These are phyloP conservation scores for Coemansia sp. DNA, from an alignment of 192 early-diverging fungal species.

Conservation along the genomic window DNA sequence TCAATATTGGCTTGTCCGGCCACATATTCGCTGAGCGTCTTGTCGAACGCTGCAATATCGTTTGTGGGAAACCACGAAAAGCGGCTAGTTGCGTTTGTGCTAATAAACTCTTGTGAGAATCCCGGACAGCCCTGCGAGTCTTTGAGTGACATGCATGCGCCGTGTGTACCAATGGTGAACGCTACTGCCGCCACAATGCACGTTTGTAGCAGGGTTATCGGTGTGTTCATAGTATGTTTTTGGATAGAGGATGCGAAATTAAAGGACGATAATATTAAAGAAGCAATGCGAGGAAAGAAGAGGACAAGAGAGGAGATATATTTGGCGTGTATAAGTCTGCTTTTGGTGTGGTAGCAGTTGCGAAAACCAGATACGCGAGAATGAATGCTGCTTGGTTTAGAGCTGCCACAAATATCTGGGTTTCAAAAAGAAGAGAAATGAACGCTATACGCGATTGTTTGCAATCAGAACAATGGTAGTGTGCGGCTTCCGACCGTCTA, in stretches of 20 bases:
- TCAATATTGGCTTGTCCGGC: slow-evolving; percentile 42
- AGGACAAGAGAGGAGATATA: neutral
- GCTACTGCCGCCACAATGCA: slow-evolving; percentile 15
- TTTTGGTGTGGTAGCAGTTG: neutral
- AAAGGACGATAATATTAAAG: neutral
- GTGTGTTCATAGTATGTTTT: slow-evolving; percentile 9
- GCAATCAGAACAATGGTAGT: neutral
- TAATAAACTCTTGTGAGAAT: slow-evolving; percentile 41
- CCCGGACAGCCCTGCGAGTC: slow-evolving; percentile 51
- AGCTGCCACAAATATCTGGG: slow-evolving; percentile 2
- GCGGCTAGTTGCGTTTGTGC: slow-evolving; percentile 45
- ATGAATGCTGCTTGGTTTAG: neutral
- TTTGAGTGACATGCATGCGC: slow-evolving; percentile 39
- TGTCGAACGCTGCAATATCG: slow-evolving; percentile 46
- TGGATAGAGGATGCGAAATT: neutral
- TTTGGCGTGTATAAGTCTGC: neutral
- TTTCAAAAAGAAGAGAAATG: neutral
- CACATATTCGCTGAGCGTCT: slow-evolving; percentile 50
- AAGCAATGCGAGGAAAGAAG: neutral
- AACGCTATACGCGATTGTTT: neutral
- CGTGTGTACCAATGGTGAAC: neutral
- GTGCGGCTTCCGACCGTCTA: neutral
- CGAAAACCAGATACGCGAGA: neutral
- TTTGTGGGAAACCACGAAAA: slow-evolving; percentile 52
- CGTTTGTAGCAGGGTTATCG: slow-evolving; percentile 8